Evolutionary conservation across 805 yeast species (phyloP).

Genomic region (Clavispora santaluciae): DNA sequence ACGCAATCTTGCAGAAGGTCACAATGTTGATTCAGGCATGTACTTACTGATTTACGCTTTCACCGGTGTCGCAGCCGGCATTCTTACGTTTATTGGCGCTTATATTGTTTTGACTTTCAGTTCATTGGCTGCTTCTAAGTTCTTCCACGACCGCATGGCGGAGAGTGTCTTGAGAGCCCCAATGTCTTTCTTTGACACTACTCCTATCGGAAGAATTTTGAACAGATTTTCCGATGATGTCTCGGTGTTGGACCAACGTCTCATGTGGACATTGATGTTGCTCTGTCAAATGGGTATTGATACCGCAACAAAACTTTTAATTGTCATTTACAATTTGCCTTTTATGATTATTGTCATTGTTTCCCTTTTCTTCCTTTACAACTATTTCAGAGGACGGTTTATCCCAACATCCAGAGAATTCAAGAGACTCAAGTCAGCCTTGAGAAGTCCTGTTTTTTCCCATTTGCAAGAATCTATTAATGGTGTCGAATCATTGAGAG

Average conservation of each 20-base stretch:
- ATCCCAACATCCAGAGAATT: constrained; percentile 34
- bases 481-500: constrained; percentile 34
- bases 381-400: constrained; percentile 25
- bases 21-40: constrained; percentile 21
- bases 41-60: constrained; percentile 24
- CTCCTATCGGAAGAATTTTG: constrained; percentile 37
- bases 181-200: constrained; percentile 39
- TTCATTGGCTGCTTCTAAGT: constrained; percentile 26
- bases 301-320: constrained; percentile 24
- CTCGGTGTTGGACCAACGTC: constrained; percentile 26
- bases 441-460: constrained; percentile 30
- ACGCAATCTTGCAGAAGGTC: constrained; percentile 19
- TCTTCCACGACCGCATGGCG: constrained; percentile 37
- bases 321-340: constrained; percentile 30
- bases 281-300: constrained; percentile 20
- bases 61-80: constrained; percentile 26
- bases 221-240: constrained; percentile 38
- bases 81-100: constrained; percentile 23
- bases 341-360: constrained; percentile 26
- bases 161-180: constrained; percentile 32
- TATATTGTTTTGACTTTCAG: constrained; percentile 29
- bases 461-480: constrained; percentile 34
- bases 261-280: constrained; percentile 27
- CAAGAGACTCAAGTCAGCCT: constrained; percentile 27
- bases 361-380: constrained; percentile 25